A percentile compares a stretch with the other conserved stretches of the same genome.
These are phyloP conservation scores for Pholiota conissans DNA, from an alignment of 768 basidiomycete genomes.

Conservation along the genomic window DNA sequence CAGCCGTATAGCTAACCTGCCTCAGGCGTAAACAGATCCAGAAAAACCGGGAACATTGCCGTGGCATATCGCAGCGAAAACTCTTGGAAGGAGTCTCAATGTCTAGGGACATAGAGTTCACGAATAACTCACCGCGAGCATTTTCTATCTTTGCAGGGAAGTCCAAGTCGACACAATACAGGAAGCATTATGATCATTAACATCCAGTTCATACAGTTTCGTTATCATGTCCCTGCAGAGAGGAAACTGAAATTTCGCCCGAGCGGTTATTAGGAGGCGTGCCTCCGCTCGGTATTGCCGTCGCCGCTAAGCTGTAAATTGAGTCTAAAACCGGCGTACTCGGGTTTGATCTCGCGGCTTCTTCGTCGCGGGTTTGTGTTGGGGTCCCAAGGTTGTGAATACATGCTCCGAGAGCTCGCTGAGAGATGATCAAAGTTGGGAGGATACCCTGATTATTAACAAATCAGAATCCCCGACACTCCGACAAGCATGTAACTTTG, in stretches of 20 bases:
- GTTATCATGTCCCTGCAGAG: not conserved
- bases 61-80: not conserved
- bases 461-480: not conserved
- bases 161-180: not conserved
- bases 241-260: not conserved
- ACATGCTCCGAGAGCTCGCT: constrained; percentile 14
- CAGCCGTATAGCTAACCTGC: not conserved
- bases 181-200: constrained; percentile 1
- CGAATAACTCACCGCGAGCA: not conserved
- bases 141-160: not conserved
- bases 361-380: not conserved
- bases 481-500: not conserved
- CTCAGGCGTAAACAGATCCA: not conserved
- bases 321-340: constrained; percentile 22
- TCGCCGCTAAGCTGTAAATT: constrained; percentile 19
- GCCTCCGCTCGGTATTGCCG: constrained; percentile 4
- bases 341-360: constrained; percentile 5
- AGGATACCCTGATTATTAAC: constrained; percentile 19
- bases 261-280: not conserved
- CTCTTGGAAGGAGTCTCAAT: not conserved
- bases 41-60: not conserved
- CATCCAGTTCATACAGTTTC: constrained; percentile 6
- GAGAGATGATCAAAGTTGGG: constrained; percentile 24
- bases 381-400: not conserved
- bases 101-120: not conserved